A percentile compares a stretch with the other conserved stretches of the same genome.
Conservation (phyloP, 192 early-diverging fungal species). For the Backusella australiensis region DNA sequence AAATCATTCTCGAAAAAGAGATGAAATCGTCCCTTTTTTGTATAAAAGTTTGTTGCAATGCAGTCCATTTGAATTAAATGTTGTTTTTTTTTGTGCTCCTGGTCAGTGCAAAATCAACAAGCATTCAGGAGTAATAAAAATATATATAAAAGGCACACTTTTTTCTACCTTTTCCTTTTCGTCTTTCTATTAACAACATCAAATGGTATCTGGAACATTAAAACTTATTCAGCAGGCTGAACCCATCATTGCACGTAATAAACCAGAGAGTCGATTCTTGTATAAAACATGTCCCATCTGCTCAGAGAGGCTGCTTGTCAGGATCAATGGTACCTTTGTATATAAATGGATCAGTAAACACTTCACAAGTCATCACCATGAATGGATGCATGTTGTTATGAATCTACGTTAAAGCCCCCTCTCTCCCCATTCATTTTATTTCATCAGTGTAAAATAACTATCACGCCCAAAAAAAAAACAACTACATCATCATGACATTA, state of each 20-base stretch:
- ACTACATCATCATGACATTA: background rate
- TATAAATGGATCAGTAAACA: slow-evolving; percentile 30
- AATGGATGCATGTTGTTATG: slow-evolving; percentile 24
- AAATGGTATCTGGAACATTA: background rate
- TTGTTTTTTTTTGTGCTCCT: background rate
- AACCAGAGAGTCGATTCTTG: background rate
- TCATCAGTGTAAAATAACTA: background rate
- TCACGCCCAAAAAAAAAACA: background rate
- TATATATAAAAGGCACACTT: background rate
- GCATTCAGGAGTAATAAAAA: background rate
- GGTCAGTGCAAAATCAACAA: background rate
- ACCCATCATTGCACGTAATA: background rate
- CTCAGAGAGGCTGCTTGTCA: slow-evolving; percentile 21
- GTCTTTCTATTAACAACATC: background rate
- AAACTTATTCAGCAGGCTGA: background rate
- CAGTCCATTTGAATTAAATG: slow-evolving; percentile 3
- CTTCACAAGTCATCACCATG: slow-evolving; percentile 23
- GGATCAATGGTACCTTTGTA: slow-evolving; percentile 26
- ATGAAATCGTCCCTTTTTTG: background rate
- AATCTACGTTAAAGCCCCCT: background rate
- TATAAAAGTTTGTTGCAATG: background rate
- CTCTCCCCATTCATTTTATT: background rate
- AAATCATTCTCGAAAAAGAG: background rate
- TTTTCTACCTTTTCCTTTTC: background rate
- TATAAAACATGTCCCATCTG: slow-evolving; percentile 29